Evolutionary conservation across 495 filamentous ascomycete genomes (phyloP), one percentile per base, ranked within the genome.

Genomic region (Tetracladium setigerum): DNA sequence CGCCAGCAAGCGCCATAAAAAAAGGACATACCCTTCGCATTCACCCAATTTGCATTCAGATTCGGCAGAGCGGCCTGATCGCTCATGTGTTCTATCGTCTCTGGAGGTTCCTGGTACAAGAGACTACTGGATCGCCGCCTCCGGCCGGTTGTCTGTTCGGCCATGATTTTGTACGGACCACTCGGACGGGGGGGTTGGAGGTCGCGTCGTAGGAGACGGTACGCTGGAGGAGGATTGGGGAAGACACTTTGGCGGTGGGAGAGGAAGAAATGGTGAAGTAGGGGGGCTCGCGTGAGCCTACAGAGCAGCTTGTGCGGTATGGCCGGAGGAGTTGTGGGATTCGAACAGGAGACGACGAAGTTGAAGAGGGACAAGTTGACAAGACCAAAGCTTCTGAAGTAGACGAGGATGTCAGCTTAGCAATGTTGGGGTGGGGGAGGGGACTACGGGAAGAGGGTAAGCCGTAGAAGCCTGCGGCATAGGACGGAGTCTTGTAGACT

Each of bases 21-120:
- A 39, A 3, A 45, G 16, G 3, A 60, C 57, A 45, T 70, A 97
- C 92, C 92, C 75, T 98, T 98, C 52, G 88, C 87, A 68, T 98
- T 95, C 53, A 96, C 92, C 92, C 92, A 98, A 67, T 95, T 84
- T 54, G 92, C 87, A 72, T 98, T 98, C 62, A 96, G 65, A 58
- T 98, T 98, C 27, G 92, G 92, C 51, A 96, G 68, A 11, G 87
- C 87, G 22, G 88, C 82, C 76, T 98, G 92, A 65, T 98, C 92
- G 55, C 86, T 95, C 63, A 89, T 81, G 61, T 95, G 91, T 71
- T 97, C 91, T 66, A 95, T 78, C 48, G 88, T 90, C 69, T 97
- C 91, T 43, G 79, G 76, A 32, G 91, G 91, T 65, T 97, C 91
- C 59, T 89, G 88, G 67, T 97, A 97, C 56, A 78, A 67, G 64